A percentile compares a stretch with the other conserved stretches of the same genome.
phyloP scores from a whole-genome alignment of 208 protist species.

The Trypanosoma rangeli region DNA sequence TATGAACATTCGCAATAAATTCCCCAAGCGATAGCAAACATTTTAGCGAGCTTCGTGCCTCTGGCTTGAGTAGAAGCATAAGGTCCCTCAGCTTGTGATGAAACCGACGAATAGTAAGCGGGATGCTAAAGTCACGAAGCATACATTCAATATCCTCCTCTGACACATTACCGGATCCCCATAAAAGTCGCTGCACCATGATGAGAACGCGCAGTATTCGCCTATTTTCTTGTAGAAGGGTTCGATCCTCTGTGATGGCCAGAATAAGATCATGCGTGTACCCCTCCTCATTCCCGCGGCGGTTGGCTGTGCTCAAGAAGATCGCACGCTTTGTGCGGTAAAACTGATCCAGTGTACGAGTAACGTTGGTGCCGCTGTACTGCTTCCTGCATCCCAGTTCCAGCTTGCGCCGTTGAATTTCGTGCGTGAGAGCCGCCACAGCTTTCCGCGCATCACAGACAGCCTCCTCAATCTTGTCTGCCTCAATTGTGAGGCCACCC shows the following conservation, averaged over 20 bases:
- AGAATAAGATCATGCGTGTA: conserved; percentile 12
- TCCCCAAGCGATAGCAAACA: conserved; percentile 22
- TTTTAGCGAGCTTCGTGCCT: conserved; percentile 14
- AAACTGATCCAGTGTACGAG: conserved; percentile 22
- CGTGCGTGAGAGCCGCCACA: conserved; percentile 15
- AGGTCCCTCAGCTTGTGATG: conserved; percentile 28
- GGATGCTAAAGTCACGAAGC: conserved; percentile 18
- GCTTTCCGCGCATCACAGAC: conserved; percentile 8
- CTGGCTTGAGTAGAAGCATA: conserved; percentile 18
- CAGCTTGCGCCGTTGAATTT: conserved; percentile 25
- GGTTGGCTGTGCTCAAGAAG: not conserved
- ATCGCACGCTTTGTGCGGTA: conserved; percentile 20
- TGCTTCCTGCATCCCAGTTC: conserved; percentile 24
- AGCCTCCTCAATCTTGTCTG: conserved; percentile 28
- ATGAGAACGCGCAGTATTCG: conserved; percentile 7
- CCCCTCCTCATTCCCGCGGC: not conserved
- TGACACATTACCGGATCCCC: conserved; percentile 14
- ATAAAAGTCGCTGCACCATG: conserved; percentile 19
- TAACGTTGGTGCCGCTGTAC: conserved; percentile 25
- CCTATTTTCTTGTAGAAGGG: conserved; percentile 16
- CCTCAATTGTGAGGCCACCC: conserved; percentile 21
- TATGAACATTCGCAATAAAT: conserved; percentile 26
- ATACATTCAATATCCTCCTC: conserved; percentile 13
- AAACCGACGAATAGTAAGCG: conserved; percentile 26
- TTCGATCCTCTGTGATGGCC: conserved; percentile 20